Base-by-base conservation (phyloP, 257 asterid genomes). In the Misopates orontium region DNA sequence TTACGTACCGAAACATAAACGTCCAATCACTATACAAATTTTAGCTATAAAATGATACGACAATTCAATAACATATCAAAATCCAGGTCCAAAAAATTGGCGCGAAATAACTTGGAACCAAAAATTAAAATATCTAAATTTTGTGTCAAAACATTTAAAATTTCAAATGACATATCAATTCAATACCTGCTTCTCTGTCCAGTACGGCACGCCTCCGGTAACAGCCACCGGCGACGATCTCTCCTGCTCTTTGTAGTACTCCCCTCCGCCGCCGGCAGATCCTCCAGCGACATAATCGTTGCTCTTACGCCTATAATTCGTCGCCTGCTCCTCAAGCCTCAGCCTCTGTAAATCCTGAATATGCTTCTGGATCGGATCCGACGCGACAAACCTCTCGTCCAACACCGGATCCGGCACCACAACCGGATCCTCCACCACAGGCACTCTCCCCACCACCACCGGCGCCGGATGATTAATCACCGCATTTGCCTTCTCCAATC, bases 351-450 rank as follows among this genome's bases (percentile, higher is more conserved):
- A 82, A 82, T 93, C 97, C 73, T 84, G 95, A 60, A 93, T 93
- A 73, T 93, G 98, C 71, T 93, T 90, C 83, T 89, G 97, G 80
- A 93, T 93, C 82, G 97, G 89, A 83, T 93, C 98, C n/a, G n/a
- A n/a, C n/a, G n/a, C n/a, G n/a, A n/a, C n/a, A n/a, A n/a, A n/a
- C n/a, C n/a, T n/a, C n/a, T n/a, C n/a, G n/a, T n/a, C n/a, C 65
- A 78, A 18, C 19, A 28, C 36, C 36, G 36, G 20, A 67, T 72
- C 80, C 31, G 83, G 84, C 58, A 63, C 70, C 47, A 25, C 70
- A 16, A 72, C 80, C 67, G 83, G 84, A 60, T 71, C 80, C 66
- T 78, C 84, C 44, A 68, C 67, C 79, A 54, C 57, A 13, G 73
- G 80, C 17, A 7, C 36, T 28, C 36, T 28, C 36, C 36, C 36